These are phyloP conservation scores for Teunomyces lycoperdinae DNA, from an alignment of 805 yeast species.

Conservation along the genomic window DNA sequence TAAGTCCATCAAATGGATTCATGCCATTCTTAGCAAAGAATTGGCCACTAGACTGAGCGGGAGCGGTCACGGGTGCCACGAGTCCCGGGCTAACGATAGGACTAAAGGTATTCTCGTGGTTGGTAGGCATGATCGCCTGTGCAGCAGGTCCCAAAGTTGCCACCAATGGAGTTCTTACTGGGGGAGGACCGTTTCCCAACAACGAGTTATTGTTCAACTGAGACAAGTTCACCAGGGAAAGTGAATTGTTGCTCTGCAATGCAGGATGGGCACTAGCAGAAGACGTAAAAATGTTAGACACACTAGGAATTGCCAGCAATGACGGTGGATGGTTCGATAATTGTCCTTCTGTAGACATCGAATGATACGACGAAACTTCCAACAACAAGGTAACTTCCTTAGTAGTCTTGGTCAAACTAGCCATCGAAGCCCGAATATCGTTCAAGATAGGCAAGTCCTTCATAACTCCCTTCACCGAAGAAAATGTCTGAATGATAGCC, in stretches of 20 bases:
- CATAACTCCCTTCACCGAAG: slow-evolving; percentile 79
- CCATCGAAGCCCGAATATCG: slow-evolving; percentile 76
- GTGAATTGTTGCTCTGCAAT: slow-evolving; percentile 7
- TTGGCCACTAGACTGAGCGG: slow-evolving; percentile 32
- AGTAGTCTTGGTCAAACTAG: slow-evolving; percentile 80
- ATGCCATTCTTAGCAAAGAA: slow-evolving; percentile 33
- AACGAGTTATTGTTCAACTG: slow-evolving; percentile 7
- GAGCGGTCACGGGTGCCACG: slow-evolving; percentile 20
- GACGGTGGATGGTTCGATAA: slow-evolving; percentile 18
- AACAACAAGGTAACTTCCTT: slow-evolving; percentile 88
- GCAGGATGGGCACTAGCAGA: slow-evolving; percentile 28
- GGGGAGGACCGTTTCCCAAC: slow-evolving; percentile 9
- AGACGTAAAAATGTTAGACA: slow-evolving; percentile 32
- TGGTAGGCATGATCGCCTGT: slow-evolving; percentile 21
- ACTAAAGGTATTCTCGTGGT: slow-evolving; percentile 5
- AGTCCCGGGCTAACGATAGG: slow-evolving; percentile 16
- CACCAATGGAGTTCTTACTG: slow-evolving; percentile 25
- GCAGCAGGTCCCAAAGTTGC: slow-evolving; percentile 27
- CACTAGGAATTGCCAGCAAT: slow-evolving; percentile 29
- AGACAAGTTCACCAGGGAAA: slow-evolving; percentile 13
- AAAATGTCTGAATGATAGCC: slow-evolving; percentile 78
- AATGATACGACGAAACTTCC: slow-evolving; percentile 47
- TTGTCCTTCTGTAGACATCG: slow-evolving; percentile 22
- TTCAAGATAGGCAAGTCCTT: slow-evolving; percentile 75
- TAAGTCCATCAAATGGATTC: slow-evolving; percentile 40